Evolutionary conservation across 352 stramenopile genomes (phyloP).

Genomic region (Phytophthora agathidicida): DNA sequence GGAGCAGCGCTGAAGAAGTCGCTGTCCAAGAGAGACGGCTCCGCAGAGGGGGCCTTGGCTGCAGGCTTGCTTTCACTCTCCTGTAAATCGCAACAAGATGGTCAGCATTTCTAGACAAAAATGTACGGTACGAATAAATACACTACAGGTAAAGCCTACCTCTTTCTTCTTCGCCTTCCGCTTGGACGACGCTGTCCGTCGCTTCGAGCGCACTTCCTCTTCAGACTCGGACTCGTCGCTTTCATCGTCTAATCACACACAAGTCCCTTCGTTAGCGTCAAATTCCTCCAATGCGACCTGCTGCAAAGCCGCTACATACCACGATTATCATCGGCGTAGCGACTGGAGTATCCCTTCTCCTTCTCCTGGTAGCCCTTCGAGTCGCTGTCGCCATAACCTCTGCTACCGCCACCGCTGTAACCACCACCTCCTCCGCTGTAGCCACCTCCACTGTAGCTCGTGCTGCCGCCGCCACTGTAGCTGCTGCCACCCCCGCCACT

Average conservation of each 20-base stretch:
- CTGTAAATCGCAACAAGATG: slow-evolving; percentile 25
- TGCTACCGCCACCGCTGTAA: slow-evolving; percentile 39
- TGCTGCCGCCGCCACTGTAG: slow-evolving; percentile 47
- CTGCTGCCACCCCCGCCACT: slow-evolving; percentile 42
- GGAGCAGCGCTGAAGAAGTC: slow-evolving; percentile 73
- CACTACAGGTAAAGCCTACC: slow-evolving; percentile 23
- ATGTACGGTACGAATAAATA: neutral
- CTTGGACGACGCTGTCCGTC: slow-evolving; percentile 71
- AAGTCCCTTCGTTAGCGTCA: slow-evolving; percentile 1
- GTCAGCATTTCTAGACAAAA: neutral
- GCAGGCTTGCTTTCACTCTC: slow-evolving; percentile 41
- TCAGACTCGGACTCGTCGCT: slow-evolving; percentile 79
- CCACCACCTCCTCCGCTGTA: slow-evolving; percentile 41
- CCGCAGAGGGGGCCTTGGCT: slow-evolving; percentile 62
- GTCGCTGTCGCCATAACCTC: slow-evolving; percentile 48
- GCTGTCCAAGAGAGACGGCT: slow-evolving; percentile 74
- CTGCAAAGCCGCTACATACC: slow-evolving; percentile 14
- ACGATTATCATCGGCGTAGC: slow-evolving; percentile 68
- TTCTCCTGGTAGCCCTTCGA: slow-evolving; percentile 61
- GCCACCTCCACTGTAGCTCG: slow-evolving; percentile 43
- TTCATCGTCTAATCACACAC: slow-evolving; percentile 45
- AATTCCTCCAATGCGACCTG: neutral
- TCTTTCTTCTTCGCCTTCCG: slow-evolving; percentile 82
- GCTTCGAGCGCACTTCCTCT: slow-evolving; percentile 61
- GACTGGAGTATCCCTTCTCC: slow-evolving; percentile 75